Evolutionary conservation across 495 filamentous ascomycete genomes (phyloP), one percentile per base, ranked within the genome.

Genomic region (Penicillium pulvis): DNA sequence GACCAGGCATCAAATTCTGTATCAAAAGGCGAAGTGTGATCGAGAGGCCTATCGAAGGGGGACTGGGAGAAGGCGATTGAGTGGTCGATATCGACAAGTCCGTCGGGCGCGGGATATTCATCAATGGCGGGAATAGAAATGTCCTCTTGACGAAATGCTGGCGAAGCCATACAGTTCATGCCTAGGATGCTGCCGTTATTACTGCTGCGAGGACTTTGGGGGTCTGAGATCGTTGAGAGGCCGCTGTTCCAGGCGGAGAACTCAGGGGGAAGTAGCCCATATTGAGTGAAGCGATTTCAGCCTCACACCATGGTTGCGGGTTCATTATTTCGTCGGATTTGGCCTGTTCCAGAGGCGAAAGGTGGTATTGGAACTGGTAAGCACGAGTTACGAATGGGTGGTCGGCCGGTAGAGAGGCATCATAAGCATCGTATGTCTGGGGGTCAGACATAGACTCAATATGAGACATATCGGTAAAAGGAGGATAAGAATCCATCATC

Each of bases 401-500:
- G 23, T 63, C 61, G 39, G 51, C 31, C 1, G 60, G 47, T 12
- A 66, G 30, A 16, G 61, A 64, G 9, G 49, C 23, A 41, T 62
- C 60, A 31, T 41, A 57, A 26, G 51, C n/a, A 20, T 63, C 61
- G 36, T 57, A 57, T 41, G 59, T 28, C 24, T 60, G 59, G 26
- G 35, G 20, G 9, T 52, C 31, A 10, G 50, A 47, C 33, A 58
- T 46, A 9, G 59, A 42, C 6, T 60, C 19, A 4, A 55, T 44
- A 23, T 23, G 20, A 41, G 63, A 56, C 19, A 63, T 48, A 11
- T 65, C 60, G 23, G 55, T 45, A 33, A 61, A 69, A 8, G 48
- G 51, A 0, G 57, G 55, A 47, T 63, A 68, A 48, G 53, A 51
- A 12, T 66, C 65, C 71, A 74, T 74, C 31, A 35, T 41, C 50